phyloP scores from a whole-genome alignment of 148 eudicot genomes.

The Chenopodium quinoa region DNA sequence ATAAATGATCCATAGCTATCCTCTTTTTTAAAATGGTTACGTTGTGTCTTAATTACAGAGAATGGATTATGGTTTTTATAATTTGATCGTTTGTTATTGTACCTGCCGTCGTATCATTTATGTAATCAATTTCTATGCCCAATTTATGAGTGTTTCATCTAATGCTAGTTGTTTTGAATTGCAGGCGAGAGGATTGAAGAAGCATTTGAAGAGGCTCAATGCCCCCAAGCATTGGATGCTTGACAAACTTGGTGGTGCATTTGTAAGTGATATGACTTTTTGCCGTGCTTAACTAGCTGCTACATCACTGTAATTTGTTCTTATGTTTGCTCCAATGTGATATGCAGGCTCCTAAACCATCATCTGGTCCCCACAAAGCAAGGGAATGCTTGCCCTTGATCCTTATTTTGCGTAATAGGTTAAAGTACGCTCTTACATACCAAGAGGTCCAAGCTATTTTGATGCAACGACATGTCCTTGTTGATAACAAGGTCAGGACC shows the following conservation, averaged over 20 bases:
- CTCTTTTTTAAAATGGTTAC: too few relatives aligned
- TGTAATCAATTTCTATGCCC: not conserved
- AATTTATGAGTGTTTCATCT: not conserved
- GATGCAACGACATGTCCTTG: slow-evolving; percentile 53
- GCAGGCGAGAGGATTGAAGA: slow-evolving; percentile 60
- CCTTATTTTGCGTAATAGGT: slow-evolving; percentile 46
- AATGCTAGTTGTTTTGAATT: not conserved
- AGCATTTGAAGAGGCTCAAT: slow-evolving; percentile 66
- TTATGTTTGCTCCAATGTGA: not conserved
- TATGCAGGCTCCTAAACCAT: slow-evolving; percentile 54
- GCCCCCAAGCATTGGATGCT: slow-evolving; percentile 61
- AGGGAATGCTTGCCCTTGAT: slow-evolving; percentile 59
- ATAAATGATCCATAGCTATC: not conserved
- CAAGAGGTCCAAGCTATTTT: slow-evolving; percentile 46
- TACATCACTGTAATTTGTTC: not conserved
- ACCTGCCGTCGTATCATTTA: not conserved
- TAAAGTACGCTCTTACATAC: slow-evolving; percentile 52
- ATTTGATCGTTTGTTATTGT: not conserved
- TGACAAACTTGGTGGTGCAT: slow-evolving; percentile 62
- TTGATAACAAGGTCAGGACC: slow-evolving; percentile 50
- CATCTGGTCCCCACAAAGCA: slow-evolving; percentile 59
- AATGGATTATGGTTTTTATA: too few relatives aligned
- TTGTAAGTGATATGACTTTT: slow-evolving; percentile 3
- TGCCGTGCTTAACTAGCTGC: too few relatives aligned
- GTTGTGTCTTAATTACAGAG: too few relatives aligned